Conservation (phyloP, 139 green algal species). For the Spirogloea muscicola region DNA sequence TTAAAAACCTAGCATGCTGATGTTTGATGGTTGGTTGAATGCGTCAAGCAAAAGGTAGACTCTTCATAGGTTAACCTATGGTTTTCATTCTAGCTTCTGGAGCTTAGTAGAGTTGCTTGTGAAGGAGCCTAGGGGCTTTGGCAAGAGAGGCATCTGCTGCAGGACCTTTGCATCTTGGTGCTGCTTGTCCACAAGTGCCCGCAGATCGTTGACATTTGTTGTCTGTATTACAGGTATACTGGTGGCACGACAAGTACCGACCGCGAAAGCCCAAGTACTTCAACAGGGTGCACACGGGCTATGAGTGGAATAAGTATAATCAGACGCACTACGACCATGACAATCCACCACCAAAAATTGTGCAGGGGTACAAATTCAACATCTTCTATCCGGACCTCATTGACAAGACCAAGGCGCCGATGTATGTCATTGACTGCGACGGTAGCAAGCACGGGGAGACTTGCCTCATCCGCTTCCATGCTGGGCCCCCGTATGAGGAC, state of each 20-base stretch:
- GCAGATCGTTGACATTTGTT: background rate
- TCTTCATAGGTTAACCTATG: background rate
- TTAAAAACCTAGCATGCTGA: background rate
- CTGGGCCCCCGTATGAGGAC: constrained; percentile 91
- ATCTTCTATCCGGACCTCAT: constrained; percentile 99
- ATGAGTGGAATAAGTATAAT: constrained; percentile 99
- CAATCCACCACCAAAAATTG: constrained; percentile 96
- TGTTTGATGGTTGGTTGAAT: background rate
- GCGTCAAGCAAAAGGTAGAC: background rate
- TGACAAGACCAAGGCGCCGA: constrained; percentile 68
- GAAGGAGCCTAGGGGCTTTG: background rate
- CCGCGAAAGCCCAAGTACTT: constrained; percentile 98
- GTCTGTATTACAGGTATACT: constrained; percentile 71
- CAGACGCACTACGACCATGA: constrained; percentile 98
- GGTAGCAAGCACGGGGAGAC: constrained; percentile 68
- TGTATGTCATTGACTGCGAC: constrained; percentile 53
- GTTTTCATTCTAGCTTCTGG: no score
- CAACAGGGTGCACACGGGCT: constrained; percentile 93
- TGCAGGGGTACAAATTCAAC: constrained; percentile 99
- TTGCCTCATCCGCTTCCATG: constrained; percentile 87
- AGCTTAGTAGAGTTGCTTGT: background rate
- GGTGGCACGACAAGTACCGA: constrained; percentile 98
- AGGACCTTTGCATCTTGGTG: background rate
- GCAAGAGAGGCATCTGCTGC: background rate
- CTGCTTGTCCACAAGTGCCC: background rate